These are phyloP conservation scores for Penicillium lividum DNA, from an alignment of 495 filamentous ascomycete species.

Conservation along the genomic window DNA sequence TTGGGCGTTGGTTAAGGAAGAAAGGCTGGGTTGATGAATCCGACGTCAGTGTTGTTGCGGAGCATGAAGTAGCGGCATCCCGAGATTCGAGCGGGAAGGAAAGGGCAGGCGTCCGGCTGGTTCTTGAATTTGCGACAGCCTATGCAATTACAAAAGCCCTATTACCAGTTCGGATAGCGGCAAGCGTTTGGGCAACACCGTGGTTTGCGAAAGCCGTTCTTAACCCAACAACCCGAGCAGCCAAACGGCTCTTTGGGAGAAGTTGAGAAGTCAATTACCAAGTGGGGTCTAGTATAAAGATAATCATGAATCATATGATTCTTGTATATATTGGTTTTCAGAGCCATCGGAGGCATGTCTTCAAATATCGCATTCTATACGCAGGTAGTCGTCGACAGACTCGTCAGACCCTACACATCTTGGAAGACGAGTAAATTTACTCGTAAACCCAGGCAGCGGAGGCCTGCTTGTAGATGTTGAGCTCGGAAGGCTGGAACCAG, in stretches of 20 bases:
- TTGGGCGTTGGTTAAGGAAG: conserved; percentile 58
- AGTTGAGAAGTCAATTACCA: conserved; percentile 16
- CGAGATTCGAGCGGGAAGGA: conserved; percentile 8
- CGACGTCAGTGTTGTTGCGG: conserved; percentile 35
- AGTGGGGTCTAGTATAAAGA: conserved; percentile 9
- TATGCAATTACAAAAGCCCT: conserved; percentile 86
- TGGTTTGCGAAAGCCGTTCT: conserved; percentile 82
- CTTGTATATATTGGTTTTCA: conserved; percentile 29
- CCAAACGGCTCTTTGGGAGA: conserved; percentile 42
- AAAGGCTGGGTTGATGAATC: conserved; percentile 62
- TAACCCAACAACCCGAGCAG: conserved; percentile 41
- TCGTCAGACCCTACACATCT: conserved; percentile 19
- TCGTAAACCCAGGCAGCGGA: conserved; percentile 94
- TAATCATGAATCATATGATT: conserved; percentile 22
- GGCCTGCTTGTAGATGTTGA: conserved; percentile 75
- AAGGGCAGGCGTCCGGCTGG: conserved; percentile 50
- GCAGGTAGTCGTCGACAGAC: conserved; percentile 11
- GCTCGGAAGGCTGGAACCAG: conserved; percentile 89
- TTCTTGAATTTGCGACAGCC: conserved; percentile 76
- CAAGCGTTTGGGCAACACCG: conserved; percentile 86
- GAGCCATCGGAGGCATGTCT: conserved; percentile 28
- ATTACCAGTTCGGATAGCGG: conserved; percentile 69
- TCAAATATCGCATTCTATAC: conserved; percentile 27
- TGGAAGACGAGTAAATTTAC: conserved; percentile 45
- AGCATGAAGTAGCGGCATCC: conserved; percentile 23